These are phyloP conservation scores for Helotiales sp. DNA, from an alignment of 2,329 filamentous ascomycete genomes.

Conservation along the genomic window DNA sequence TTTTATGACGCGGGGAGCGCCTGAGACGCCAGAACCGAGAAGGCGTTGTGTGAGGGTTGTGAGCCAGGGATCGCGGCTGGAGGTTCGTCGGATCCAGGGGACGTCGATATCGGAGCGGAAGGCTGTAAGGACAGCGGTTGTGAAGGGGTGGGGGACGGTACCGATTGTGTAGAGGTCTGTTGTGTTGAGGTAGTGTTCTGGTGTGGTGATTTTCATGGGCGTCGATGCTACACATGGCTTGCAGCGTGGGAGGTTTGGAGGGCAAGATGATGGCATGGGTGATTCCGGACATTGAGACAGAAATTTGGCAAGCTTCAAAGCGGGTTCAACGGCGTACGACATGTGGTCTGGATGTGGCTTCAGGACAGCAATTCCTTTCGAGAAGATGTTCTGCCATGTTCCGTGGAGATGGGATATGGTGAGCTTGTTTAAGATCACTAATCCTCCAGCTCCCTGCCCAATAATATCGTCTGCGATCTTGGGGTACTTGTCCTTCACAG, in stretches of 20 bases:
- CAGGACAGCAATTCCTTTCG: slow-evolving; percentile 77
- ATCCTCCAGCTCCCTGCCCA: slow-evolving; percentile 61
- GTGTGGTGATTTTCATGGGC: slow-evolving; percentile 69
- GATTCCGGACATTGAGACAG: slow-evolving; percentile 76
- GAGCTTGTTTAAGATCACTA: slow-evolving; percentile 70
- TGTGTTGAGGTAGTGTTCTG: slow-evolving; percentile 71
- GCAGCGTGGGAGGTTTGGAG: slow-evolving; percentile 79
- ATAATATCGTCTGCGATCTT: slow-evolving; percentile 67
- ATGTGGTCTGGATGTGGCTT: slow-evolving; percentile 81
- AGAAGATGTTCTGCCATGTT: slow-evolving; percentile 81
- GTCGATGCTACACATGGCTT: slow-evolving; percentile 71
- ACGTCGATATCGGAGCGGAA: slow-evolving; percentile 65
- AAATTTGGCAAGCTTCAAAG: slow-evolving; percentile 73
- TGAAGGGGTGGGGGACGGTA: slow-evolving; percentile 90
- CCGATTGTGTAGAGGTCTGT: slow-evolving; percentile 80
- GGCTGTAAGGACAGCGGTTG: slow-evolving; percentile 70
- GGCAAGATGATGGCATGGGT: slow-evolving; percentile 78
- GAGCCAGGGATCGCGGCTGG: slow-evolving; percentile 81
- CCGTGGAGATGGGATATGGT: slow-evolving; percentile 86
- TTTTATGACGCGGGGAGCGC: slow-evolving; percentile 67
- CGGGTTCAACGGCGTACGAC: slow-evolving; percentile 71
- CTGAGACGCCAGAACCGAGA: slow-evolving; percentile 65
- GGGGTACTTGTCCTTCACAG: slow-evolving; percentile 69
- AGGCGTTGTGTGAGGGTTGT: slow-evolving; percentile 71
- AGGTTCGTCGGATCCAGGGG: slow-evolving; percentile 68